Percentiles rank a stretch among this genome's conserved stretches.
Conservation (phyloP, 345 rosid genomes). For the Heritiera littoralis region DNA sequence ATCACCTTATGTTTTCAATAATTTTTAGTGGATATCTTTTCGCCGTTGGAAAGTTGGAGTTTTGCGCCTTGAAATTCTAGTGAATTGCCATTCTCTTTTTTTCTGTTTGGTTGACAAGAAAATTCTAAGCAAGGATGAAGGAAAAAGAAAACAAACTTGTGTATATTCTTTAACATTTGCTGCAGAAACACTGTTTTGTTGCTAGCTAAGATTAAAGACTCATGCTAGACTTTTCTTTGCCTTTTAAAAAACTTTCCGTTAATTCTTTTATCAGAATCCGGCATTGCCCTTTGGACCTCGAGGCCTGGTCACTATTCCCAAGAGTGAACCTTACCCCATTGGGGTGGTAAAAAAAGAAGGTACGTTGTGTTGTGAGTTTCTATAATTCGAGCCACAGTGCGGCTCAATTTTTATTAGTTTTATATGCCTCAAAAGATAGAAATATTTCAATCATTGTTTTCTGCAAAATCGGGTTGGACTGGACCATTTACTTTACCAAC, state of each 20-base stretch:
- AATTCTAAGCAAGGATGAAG: neutral
- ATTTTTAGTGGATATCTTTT: neutral
- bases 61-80: neutral
- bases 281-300: slow-evolving; percentile 81
- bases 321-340: slow-evolving; percentile 57
- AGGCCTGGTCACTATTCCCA: slow-evolving; percentile 65
- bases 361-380: slow-evolving; percentile 22
- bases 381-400: neutral
- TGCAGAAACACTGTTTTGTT: slow-evolving; percentile 13
- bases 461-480: neutral
- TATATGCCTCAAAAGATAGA: neutral
- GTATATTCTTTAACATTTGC: neutral
- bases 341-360: slow-evolving; percentile 69
- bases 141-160: neutral
- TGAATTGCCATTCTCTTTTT: neutral
- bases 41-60: neutral
- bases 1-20: neutral
- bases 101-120: neutral
- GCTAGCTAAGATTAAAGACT: neutral
- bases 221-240: neutral
- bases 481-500: neutral
- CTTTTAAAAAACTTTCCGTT: neutral
- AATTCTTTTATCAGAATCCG: slow-evolving; percentile 59
- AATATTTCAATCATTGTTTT: neutral
- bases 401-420: slow-evolving; percentile 2